Evolutionary conservation across 2,329 filamentous ascomycete species (phyloP).

Genomic region (Penicillium sp.): DNA sequence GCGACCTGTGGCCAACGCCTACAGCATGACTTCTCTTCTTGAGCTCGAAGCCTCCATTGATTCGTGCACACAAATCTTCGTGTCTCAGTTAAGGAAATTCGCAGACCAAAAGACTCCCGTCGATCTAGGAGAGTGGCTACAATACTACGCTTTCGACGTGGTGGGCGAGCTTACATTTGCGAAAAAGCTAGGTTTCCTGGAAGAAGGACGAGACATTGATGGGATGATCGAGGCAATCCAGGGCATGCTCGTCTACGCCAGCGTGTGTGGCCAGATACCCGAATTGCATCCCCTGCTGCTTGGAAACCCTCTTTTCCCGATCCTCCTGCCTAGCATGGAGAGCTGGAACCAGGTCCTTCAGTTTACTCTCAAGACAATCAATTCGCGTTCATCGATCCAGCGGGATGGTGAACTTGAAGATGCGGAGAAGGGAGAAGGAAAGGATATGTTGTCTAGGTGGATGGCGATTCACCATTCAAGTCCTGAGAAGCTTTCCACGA

Average conservation of each 20-base stretch:
- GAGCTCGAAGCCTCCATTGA: slow-evolving; percentile 25
- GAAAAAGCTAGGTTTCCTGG: slow-evolving; percentile 42
- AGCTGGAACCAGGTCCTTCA: slow-evolving; percentile 31
- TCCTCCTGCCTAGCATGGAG: slow-evolving; percentile 33
- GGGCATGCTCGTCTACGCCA: slow-evolving; percentile 27
- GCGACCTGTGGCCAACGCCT: slow-evolving; percentile 24
- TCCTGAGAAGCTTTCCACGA: slow-evolving; percentile 26
- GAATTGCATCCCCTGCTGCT: slow-evolving; percentile 25
- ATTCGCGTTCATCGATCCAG: slow-evolving; percentile 22
- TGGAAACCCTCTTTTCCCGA: slow-evolving; percentile 28
- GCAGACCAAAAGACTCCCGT: slow-evolving; percentile 7
- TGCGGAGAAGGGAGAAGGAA: slow-evolving; percentile 16
- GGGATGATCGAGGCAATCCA: slow-evolving; percentile 31
- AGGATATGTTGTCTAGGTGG: slow-evolving; percentile 31
- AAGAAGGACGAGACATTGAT: slow-evolving; percentile 39
- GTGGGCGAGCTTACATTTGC: slow-evolving; percentile 41
- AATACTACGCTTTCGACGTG: slow-evolving; percentile 40
- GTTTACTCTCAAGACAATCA: slow-evolving; percentile 33
- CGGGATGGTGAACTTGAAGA: slow-evolving; percentile 25
- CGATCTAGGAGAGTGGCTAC: slow-evolving; percentile 20
- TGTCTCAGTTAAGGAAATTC: slow-evolving; percentile 12
- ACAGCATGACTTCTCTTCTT: slow-evolving; percentile 26
- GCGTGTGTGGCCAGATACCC: slow-evolving; percentile 27
- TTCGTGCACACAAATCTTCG: slow-evolving; percentile 21
- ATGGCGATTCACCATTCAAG: slow-evolving; percentile 25